Percentiles rank a stretch among this genome's conserved stretches.
These are phyloP conservation scores for Didymella pomorum DNA, from an alignment of 2,329 filamentous ascomycete species.

Conservation along the genomic window DNA sequence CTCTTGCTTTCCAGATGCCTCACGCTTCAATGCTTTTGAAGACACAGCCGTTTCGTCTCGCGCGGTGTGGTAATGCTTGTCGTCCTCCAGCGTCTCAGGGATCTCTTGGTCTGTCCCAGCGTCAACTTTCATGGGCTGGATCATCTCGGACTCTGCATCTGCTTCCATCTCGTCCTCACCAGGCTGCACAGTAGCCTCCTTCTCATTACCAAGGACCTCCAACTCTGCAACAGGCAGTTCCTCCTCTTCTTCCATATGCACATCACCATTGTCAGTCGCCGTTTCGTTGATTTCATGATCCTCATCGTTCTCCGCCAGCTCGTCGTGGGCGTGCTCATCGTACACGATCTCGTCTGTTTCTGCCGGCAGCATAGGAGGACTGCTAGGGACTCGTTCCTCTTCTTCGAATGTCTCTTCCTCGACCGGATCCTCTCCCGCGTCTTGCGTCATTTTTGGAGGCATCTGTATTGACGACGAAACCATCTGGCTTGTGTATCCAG, in stretches of 20 bases:
- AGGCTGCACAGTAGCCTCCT: constrained; percentile 8
- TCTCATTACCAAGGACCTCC: not conserved
- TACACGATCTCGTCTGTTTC: constrained; percentile 30
- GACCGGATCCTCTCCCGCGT: constrained; percentile 1
- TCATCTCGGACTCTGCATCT: constrained; percentile 17
- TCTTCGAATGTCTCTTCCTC: constrained; percentile 27
- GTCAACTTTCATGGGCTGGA: constrained; percentile 22
- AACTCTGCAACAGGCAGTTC: constrained; percentile 3
- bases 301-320: constrained; percentile 24
- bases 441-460: constrained; percentile 37
- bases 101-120: constrained; percentile 28
- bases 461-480: constrained; percentile 43
- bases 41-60: not conserved
- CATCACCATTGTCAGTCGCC: constrained; percentile 34
- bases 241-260: constrained; percentile 28
- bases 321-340: constrained; percentile 40
- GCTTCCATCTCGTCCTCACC: not conserved
- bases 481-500: constrained; percentile 43
- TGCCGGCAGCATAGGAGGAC: constrained; percentile 38
- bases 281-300: constrained; percentile 31
- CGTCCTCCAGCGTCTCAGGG: constrained; percentile 35
- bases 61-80: not conserved
- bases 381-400: constrained; percentile 49
- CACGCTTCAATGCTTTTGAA: not conserved
- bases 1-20: not conserved